Conservation (phyloP, 2,329 filamentous ascomycete species). For the Xenoacremonium recifei region DNA sequence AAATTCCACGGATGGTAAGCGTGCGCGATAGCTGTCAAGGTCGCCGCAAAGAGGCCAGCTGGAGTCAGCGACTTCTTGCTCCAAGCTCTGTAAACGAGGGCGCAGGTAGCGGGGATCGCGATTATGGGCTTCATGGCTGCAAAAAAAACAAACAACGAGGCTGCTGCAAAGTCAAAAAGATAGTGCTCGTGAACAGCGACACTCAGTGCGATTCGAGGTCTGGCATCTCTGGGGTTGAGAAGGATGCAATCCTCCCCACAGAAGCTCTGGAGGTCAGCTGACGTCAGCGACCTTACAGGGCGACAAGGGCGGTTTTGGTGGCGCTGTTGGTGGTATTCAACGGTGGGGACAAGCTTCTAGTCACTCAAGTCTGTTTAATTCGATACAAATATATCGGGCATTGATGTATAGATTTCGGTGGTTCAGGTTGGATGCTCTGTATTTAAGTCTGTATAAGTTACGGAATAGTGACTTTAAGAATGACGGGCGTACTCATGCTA, state of each 20-base stretch:
- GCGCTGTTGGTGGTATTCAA: no score
- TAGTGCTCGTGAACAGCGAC: neutral
- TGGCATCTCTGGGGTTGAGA: no score
- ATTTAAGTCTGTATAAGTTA: no score
- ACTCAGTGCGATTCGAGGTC: neutral
- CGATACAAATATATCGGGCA: no score
- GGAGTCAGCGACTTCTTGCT: constrained; percentile 77
- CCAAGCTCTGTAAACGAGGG: constrained; percentile 66
- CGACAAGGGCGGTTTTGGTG: no score
- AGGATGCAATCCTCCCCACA: no score
- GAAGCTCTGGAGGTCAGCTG: constrained; percentile 6
- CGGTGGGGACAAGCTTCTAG: no score
- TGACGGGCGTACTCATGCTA: no score
- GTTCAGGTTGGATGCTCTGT: no score
- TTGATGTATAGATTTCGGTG: no score
- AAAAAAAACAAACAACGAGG: neutral
- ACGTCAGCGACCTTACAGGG: constrained; percentile 16
- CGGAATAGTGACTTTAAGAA: no score
- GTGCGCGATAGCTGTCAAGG: constrained; percentile 73
- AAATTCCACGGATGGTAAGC: constrained; percentile 90
- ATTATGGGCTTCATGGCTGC: constrained; percentile 55
- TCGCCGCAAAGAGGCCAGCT: constrained; percentile 69
- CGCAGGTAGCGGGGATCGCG: constrained; percentile 56
- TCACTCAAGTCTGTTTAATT: no score
- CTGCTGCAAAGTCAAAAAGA: neutral